Base-by-base conservation (phyloP, 176 grass and related monocot genomes). In the Microstegium vimineum region DNA sequence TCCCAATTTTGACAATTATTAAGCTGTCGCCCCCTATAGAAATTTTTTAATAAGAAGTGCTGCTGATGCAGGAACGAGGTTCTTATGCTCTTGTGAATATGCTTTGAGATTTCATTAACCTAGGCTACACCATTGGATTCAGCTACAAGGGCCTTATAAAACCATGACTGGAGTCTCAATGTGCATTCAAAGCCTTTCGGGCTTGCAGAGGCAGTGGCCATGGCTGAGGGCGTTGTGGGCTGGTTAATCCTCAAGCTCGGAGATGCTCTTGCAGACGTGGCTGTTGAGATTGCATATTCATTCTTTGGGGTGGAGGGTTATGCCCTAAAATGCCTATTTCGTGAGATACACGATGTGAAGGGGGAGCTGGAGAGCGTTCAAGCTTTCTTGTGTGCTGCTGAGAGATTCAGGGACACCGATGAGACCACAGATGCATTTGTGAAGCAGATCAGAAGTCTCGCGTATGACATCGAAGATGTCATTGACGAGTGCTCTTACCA, bases 401-500 rank as follows among this genome's bases (percentile, higher is more conserved):
- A 81, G 46, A 81, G 64, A 36, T 56, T 81, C 40, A 81, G 45
- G 64, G 2, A 35, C 20, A 10, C 17, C 9, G 63, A 81, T 69
- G 78, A 5, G 33, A 38, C 27, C 38, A 68, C 11, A 4, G 12
- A 20, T n/a, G 66, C 17, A 41, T 81, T 68, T 35, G 45, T 81
- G 5, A 81, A 35, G 63, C 78, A 81, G 64, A 81, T 47, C 45
- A 68, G 64, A 23, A 71, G 34, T 8, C 43, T 81, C 0, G 78
- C 78, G 8, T 81, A 51, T 46, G 62, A 69, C 10, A 81, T 81
- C 1, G 78, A 69, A 33, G 78, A 81, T 69, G 64, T 81, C 32
- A 56, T 69, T 27, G 64, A n/a, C 10, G 45, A 81, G 30, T 81
- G 47, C 32, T 37, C 26, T 12, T 69, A 69, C 31, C 46, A 25